Base-by-base conservation (phyloP, 2,329 filamentous ascomycete species). In the Talaromyces rugulosus region DNA sequence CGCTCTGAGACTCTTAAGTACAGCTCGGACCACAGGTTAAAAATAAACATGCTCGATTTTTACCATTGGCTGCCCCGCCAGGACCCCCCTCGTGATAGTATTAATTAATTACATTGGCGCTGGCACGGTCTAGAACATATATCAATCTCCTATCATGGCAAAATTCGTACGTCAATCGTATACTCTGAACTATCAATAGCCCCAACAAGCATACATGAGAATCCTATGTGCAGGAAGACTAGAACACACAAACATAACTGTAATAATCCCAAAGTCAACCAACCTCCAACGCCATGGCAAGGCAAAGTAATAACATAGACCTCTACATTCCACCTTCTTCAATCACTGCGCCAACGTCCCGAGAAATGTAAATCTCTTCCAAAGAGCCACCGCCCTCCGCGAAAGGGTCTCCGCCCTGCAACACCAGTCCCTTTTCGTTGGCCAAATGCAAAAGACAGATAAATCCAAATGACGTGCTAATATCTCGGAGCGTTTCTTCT, bases 381-480 rank as follows among this genome's bases (percentile, higher is more conserved):
- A 80, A 64, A 18, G 69, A 74, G 54, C 71, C 71, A 11, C 67
- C 67, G 36, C 67, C 67, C 30, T 67, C 64, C 27, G 68, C 69
- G 33, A 71, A 69, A 7, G 72, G 77, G 36, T 83, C 80, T 51
- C 84, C 79, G 60, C 87, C 87, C 66, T 89, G 84, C 65, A 97
- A 89, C 28, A 89, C 82, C 44, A 97, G 80, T 0, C 93, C 93
- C 79, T 96, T 94, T 73, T 97, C 93, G 77, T 97, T 97, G 63
- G 93, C 93, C 70, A 97, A 74, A 77, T 97, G 93, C 66, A 97
- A 80, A 62, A 96, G 78, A 70, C 91, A 96, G 66, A 99, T 99
- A 78, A 65, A 99, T 74, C 95, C 96, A 67, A 85, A 89, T 16
- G 83, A 96, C 0, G 95, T 99, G 40, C 92, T 96, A 71, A 99